A percentile compares a stretch with the other conserved stretches of the same genome.
phyloP scores from a whole-genome alignment of 139 green algal genomes.

The Tetraselmis striata region DNA sequence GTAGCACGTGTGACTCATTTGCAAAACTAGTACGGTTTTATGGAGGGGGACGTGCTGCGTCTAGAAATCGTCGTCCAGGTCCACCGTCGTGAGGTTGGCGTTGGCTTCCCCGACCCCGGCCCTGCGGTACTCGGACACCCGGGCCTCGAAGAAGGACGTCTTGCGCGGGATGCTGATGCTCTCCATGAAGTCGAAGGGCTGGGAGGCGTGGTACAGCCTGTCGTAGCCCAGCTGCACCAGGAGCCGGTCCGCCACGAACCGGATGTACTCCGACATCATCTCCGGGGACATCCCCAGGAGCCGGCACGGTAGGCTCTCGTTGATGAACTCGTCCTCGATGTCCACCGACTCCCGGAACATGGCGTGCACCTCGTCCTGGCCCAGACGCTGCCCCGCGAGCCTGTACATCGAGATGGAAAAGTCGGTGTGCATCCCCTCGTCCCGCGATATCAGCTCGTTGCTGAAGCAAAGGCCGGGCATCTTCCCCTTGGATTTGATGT shows the following conservation, averaged over 20 bases:
- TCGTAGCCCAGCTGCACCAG: conserved; percentile 81
- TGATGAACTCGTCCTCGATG: conserved; percentile 96
- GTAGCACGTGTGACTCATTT: too few species aligned
- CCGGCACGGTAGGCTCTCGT: conserved; percentile 73
- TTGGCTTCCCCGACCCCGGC: too few species aligned
- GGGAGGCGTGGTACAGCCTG: conserved; percentile 76
- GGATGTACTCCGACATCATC: conserved; percentile 87
- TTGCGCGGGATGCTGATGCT: conserved; percentile 84
- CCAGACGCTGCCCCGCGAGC: too few species aligned
- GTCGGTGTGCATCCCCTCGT: conserved; percentile 72
- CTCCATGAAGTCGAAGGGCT: conserved; percentile 98
- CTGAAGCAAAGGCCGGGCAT: conserved; percentile 71
- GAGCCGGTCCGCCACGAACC: conserved; percentile 95
- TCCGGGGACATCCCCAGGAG: conserved; percentile 83
- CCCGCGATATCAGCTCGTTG: conserved; percentile 74
- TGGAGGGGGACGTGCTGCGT: too few species aligned
- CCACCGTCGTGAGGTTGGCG: too few species aligned
- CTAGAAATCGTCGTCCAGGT: too few species aligned
- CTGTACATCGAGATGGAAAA: conserved; percentile 67
- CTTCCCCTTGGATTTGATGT: conserved; percentile 67
- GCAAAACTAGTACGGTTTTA: too few species aligned
- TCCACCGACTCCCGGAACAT: conserved; percentile 87
- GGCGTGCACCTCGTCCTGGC: conserved; percentile 40
- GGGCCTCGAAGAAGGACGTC: conserved; percentile 97
- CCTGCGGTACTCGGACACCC: conserved; percentile 84